Evolutionary conservation across 345 rosid genomes (phyloP), one percentile per base, ranked within the genome.

Genomic region (Eucalyptus tenuipes): DNA sequence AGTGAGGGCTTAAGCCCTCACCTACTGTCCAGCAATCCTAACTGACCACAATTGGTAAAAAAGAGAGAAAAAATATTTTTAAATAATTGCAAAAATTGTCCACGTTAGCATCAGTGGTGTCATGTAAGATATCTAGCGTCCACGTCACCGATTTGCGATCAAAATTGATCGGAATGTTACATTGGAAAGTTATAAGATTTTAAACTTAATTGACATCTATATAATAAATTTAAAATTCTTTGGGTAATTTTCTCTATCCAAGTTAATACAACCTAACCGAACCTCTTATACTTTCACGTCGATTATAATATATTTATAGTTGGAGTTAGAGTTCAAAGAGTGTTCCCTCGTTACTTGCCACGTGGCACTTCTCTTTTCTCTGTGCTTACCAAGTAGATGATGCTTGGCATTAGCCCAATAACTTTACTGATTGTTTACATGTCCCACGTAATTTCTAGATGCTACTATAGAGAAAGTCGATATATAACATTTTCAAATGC

Each of bases 81-180:
- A 55, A 55, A 55, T 20, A 22, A 20, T 9, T 22, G 0, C 12
- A 55, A 55, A 55, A 55, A 22, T 55, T 55, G n/a, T n/a, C n/a
- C n/a, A n/a, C n/a, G n/a, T n/a, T n/a, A n/a, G n/a, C n/a, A n/a
- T n/a, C n/a, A n/a, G n/a, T n/a, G n/a, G n/a, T n/a, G 1, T 1
- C 29, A 9, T 9, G 1, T 55, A 24, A 55, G 5, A 55, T 24
- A 8, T 10, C 11, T 55, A 55, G 29, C 6, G 4, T 3, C 61
- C 61, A 55, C 59, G 4, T 55, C 59, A 55, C 59, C 2, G 0
- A 55, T 3, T 55, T 2, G 29, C 3, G 0, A 24, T 4, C 27
- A 22, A 55, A 55, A 55, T 9, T 24, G 29, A 5, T 55, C 3
- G 1, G 1, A 22, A 55, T 1, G 10, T 20, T 55, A 55, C 27